Percentiles rank a stretch among this genome's conserved stretches.
Conservation (phyloP, 2,329 filamentous ascomycete genomes). For the Trichoderma cornu-damae region DNA sequence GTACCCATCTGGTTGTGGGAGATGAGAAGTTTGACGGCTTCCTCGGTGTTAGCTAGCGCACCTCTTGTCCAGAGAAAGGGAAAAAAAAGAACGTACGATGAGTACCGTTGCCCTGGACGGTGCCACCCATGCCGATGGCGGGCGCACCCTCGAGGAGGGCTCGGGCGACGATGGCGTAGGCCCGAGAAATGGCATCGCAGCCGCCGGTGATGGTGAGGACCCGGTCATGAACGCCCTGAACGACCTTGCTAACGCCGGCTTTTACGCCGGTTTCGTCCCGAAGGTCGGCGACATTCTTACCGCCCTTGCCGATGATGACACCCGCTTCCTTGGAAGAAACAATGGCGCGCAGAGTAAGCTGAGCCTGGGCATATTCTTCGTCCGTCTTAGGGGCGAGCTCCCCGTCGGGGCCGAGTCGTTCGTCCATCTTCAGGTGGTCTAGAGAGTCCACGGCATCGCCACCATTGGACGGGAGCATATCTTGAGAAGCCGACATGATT, state of each 20-base stretch:
- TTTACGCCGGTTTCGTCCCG: slow-evolving; percentile 97
- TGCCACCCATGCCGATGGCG: slow-evolving; percentile 91
- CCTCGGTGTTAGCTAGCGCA: not conserved
- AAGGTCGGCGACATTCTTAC: slow-evolving; percentile 96
- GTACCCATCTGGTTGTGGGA: slow-evolving; percentile 99
- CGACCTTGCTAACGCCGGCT: slow-evolving; percentile 97
- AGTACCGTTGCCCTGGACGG: slow-evolving; percentile 80
- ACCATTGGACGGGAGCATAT: slow-evolving; percentile 52
- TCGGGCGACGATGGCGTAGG: slow-evolving; percentile 89
- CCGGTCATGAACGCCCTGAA: slow-evolving; percentile 93
- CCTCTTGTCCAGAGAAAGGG: not conserved
- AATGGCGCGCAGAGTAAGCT: slow-evolving; percentile 92
- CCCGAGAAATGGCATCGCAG: slow-evolving; percentile 81
- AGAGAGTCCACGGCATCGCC: slow-evolving; percentile 57
- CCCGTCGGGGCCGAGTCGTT: slow-evolving; percentile 65
- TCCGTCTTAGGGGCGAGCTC: slow-evolving; percentile 85
- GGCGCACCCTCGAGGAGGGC: slow-evolving; percentile 89
- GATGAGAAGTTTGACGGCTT: slow-evolving; percentile 95
- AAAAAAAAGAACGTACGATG: slow-evolving; percentile 60
- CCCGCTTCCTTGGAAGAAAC: slow-evolving; percentile 98
- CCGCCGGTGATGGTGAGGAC: slow-evolving; percentile 92
- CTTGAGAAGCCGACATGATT: slow-evolving; percentile 60
- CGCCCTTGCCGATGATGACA: slow-evolving; percentile 97
- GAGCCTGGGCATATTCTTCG: slow-evolving; percentile 89
- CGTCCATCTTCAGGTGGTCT: slow-evolving; percentile 62